phyloP scores from a whole-genome alignment of 192 early-diverging fungal species.

The Backusella liffmaniae region DNA sequence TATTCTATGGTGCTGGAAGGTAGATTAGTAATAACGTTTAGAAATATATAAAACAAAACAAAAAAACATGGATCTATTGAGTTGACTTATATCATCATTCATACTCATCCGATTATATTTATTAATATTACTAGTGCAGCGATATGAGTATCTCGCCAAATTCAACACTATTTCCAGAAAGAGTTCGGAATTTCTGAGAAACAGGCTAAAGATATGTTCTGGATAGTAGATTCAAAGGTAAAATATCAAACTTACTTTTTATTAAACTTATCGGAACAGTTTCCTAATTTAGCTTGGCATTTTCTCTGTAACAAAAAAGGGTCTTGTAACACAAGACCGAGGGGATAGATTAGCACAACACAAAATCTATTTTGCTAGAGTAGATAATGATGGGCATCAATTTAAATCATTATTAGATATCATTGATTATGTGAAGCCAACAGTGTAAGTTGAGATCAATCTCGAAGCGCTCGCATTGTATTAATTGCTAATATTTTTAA shows the following conservation, averaged over 20 bases:
- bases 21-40: too few species aligned
- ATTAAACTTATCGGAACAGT: not conserved
- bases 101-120: too few species aligned
- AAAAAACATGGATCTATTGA: too few species aligned
- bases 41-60: too few species aligned
- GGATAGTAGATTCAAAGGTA: constrained; percentile 83
- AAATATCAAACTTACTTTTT: not conserved
- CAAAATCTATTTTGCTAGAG: constrained; percentile 84
- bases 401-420: constrained; percentile 70
- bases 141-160: constrained; percentile 58
- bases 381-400: constrained; percentile 82
- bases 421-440: constrained; percentile 86
- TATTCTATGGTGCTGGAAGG: constrained; percentile 90
- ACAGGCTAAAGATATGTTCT: constrained; percentile 69
- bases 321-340: constrained; percentile 85
- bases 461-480: too few species aligned
- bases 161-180: constrained; percentile 76
- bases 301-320: constrained; percentile 28
- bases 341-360: constrained; percentile 81
- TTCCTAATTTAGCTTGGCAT: not conserved
- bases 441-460: constrained; percentile 39
- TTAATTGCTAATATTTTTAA: not conserved
- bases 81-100: too few species aligned
- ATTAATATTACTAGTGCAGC: too few species aligned
- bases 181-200: constrained; percentile 74